These are phyloP conservation scores for Chamaenerion angustifolium DNA, from an alignment of 345 rosid genomes.

Conservation along the genomic window DNA sequence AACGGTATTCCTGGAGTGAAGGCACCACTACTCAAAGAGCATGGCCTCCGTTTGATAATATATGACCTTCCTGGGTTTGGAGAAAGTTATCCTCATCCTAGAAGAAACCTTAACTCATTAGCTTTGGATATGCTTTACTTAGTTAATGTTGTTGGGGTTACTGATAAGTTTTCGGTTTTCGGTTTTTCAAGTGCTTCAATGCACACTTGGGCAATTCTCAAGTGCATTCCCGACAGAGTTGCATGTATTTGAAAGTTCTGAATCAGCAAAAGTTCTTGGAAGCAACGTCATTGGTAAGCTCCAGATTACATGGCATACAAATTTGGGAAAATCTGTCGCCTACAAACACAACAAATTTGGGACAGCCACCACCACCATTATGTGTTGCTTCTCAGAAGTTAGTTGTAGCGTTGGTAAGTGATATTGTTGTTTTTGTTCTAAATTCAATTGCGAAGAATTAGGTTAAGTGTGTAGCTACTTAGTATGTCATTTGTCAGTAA, in stretches of 20 bases:
- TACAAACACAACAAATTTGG: no score
- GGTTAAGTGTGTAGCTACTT: no score
- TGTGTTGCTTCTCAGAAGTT: no score
- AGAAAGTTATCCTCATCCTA: slow-evolving; percentile 82
- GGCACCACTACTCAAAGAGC: slow-evolving; percentile 55
- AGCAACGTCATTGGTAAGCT: no score
- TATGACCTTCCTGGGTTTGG: slow-evolving; percentile 98
- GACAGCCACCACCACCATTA: no score
- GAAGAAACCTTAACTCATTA: slow-evolving; percentile 69
- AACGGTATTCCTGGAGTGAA: slow-evolving; percentile 79
- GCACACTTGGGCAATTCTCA: slow-evolving; percentile 92
- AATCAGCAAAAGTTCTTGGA: no score
- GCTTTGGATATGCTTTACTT: slow-evolving; percentile 60
- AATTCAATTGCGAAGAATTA: no score
- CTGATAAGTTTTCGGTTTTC: slow-evolving; percentile 73
- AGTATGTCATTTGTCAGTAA: no score
- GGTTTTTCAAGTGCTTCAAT: slow-evolving; percentile 71
- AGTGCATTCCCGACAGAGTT: slow-evolving; percentile 56
- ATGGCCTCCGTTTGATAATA: slow-evolving; percentile 64
- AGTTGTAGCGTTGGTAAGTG: no score
- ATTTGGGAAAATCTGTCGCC: no score
- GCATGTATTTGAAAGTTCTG: slow-evolving; percentile 79
- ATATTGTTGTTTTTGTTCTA: no score
- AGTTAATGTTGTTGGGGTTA: slow-evolving; percentile 51
- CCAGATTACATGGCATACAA: no score